Evolutionary conservation across 2,329 filamentous ascomycete genomes (phyloP).

Genomic region (Aspergillus spinulosporus): DNA sequence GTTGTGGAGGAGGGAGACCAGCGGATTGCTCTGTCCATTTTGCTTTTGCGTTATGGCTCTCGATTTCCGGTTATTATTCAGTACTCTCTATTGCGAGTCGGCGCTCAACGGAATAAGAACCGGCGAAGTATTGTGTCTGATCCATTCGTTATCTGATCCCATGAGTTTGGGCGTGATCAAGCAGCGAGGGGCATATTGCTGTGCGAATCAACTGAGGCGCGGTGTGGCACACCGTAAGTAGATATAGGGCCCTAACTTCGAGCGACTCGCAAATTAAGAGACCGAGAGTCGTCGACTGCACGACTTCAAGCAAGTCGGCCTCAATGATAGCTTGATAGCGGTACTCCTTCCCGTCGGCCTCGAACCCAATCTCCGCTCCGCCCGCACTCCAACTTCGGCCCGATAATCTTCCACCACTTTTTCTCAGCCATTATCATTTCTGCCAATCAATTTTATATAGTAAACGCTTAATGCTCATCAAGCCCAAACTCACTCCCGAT

Average conservation of each 20-base stretch:
- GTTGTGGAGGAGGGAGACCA: constrained; percentile 62
- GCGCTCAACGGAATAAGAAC: neutral
- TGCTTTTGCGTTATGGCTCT: neutral
- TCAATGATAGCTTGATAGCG: neutral
- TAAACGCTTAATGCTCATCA: neutral
- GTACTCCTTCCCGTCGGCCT: neutral
- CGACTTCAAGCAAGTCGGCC: neutral
- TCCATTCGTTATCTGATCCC: neutral
- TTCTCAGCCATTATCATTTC: neutral
- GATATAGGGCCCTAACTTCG: neutral
- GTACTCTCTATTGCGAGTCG: neutral
- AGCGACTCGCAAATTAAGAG: too few species aligned
- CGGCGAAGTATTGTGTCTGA: constrained; percentile 6
- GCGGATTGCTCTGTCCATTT: constrained; percentile 55
- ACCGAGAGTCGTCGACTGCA: too few species aligned
- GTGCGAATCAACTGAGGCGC: neutral
- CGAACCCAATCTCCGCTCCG: constrained; percentile 1
- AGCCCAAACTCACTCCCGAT: neutral
- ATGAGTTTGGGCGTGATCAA: constrained; percentile 11
- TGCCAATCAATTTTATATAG: neutral
- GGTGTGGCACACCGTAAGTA: neutral
- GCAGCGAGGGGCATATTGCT: constrained; percentile 9
- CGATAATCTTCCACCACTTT: constrained; percentile 8
- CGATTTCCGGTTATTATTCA: neutral
- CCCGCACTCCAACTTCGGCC: neutral